A percentile compares a stretch with the other conserved stretches of the same genome.
These are phyloP conservation scores for Xylaria palmicola DNA, from an alignment of 495 filamentous ascomycete species.

Conservation along the genomic window DNA sequence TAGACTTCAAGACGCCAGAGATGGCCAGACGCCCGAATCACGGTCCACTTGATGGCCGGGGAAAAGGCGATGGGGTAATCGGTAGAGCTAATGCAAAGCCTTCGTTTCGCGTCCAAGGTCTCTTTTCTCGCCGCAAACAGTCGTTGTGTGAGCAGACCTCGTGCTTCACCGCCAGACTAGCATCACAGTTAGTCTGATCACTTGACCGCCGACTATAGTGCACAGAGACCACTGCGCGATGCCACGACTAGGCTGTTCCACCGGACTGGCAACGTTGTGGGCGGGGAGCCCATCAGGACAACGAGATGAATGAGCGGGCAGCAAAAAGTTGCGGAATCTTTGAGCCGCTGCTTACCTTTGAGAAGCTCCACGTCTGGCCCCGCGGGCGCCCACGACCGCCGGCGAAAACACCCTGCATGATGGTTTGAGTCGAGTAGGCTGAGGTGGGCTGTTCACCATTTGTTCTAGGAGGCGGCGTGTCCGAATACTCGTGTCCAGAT, in stretches of 20 bases:
- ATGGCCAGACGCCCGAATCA: not conserved
- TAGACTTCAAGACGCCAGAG: not conserved
- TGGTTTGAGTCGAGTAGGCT: constrained; percentile 1
- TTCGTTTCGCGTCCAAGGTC: not conserved
- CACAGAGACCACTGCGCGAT: not conserved
- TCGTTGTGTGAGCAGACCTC: constrained; percentile 3
- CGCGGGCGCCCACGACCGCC: constrained; percentile 24
- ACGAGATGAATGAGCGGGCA: constrained; percentile 1
- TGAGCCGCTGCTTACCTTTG: constrained; percentile 28
- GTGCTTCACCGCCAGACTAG: constrained; percentile 8
- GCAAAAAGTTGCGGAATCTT: not conserved
- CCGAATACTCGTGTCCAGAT: not conserved
- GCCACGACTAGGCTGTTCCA: not conserved
- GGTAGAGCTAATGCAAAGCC: not conserved
- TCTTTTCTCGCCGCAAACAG: not conserved
- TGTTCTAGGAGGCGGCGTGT: constrained; percentile 8
- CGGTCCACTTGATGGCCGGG: not conserved
- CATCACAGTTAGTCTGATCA: constrained; percentile 8
- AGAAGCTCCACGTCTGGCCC: constrained; percentile 37
- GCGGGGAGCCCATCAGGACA: not conserved
- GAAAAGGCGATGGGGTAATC: not conserved
- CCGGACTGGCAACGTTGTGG: not conserved
- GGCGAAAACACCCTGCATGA: constrained; percentile 37
- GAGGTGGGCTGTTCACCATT: not conserved
- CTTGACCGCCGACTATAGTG: constrained; percentile 6